Conservation (phyloP, 805 yeast genomes). For the Kodamaea lidongshanica region DNA sequence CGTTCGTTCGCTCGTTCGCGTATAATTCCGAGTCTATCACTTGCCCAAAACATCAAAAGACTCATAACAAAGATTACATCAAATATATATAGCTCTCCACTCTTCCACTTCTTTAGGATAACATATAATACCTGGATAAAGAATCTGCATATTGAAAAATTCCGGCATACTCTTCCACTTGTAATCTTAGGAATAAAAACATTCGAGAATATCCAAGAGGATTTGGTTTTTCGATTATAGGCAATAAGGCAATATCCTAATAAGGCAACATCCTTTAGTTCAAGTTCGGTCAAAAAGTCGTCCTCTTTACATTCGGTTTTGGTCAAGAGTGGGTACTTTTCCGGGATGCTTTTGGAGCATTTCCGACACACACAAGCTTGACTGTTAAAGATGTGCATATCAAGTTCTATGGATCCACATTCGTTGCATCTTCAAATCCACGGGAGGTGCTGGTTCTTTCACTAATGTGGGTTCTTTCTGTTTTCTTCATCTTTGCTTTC, state of each 20-base stretch:
- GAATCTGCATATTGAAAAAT: no score
- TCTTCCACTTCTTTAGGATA: no score
- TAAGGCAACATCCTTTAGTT: conserved; percentile 61
- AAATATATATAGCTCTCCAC: no score
- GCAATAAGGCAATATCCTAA: no score
- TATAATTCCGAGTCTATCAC: no score
- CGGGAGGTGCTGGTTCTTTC: conserved; percentile 63
- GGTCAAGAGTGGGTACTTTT: conserved; percentile 83
- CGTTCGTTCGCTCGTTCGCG: no score
- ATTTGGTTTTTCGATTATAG: conserved; percentile 81
- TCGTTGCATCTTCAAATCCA: conserved; percentile 78
- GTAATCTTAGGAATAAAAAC: conserved; percentile 86
- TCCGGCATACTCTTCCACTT: conserved; percentile 94
- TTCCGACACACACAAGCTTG: conserved; percentile 67
- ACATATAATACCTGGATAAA: no score
- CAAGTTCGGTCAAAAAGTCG: conserved; percentile 90
- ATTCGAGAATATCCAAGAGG: conserved; percentile 92
- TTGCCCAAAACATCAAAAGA: no score
- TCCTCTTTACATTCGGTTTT: conserved; percentile 95
- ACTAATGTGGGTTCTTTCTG: conserved; percentile 38
- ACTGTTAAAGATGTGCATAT: conserved; percentile 58
- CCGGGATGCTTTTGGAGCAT: conserved; percentile 70
- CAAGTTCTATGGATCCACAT: conserved; percentile 76
- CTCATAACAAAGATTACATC: no score
- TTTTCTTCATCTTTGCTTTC: conserved; percentile 38